These are phyloP conservation scores for Kluyveromyces marxianus DNA, from an alignment of 1,139 yeast species.

Conservation along the genomic window DNA sequence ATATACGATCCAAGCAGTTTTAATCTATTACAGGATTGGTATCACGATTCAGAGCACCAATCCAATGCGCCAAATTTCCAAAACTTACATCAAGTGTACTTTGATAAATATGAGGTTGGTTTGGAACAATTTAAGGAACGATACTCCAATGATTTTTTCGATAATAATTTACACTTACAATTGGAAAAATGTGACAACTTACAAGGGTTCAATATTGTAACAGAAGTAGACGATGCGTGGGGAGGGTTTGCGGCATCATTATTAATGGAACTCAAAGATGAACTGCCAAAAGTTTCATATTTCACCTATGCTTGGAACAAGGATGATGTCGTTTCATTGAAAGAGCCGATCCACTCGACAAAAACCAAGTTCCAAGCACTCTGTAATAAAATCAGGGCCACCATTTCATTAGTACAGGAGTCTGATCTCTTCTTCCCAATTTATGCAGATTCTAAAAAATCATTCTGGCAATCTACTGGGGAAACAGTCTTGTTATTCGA, in stretches of 20 bases:
- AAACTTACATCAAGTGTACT: constrained; percentile 21
- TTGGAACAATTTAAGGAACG: constrained; percentile 38
- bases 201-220: constrained; percentile 59
- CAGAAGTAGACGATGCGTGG: constrained; percentile 77
- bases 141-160: constrained; percentile 42
- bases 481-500: constrained; percentile 19
- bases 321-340: constrained; percentile 19
- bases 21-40: constrained; percentile 49
- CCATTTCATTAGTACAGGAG: constrained; percentile 19
- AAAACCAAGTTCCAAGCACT: constrained; percentile 11
- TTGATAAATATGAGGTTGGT: constrained; percentile 42
- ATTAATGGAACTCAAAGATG: constrained; percentile 56
- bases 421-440: constrained; percentile 27
- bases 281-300: constrained; percentile 55
- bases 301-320: constrained; percentile 50
- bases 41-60: constrained; percentile 31
- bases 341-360: constrained; percentile 7
- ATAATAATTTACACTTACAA: constrained; percentile 50
- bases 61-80: constrained; percentile 23
- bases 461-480: constrained; percentile 27
- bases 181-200: constrained; percentile 75
- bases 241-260: constrained; percentile 61
- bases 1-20: constrained; percentile 59
- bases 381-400: constrained; percentile 22
- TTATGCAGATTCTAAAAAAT: constrained; percentile 12